Evolutionary conservation across 805 yeast genomes (phyloP), one percentile per base, ranked within the genome.

Genomic region (Nakazawaea wickerhamii): DNA sequence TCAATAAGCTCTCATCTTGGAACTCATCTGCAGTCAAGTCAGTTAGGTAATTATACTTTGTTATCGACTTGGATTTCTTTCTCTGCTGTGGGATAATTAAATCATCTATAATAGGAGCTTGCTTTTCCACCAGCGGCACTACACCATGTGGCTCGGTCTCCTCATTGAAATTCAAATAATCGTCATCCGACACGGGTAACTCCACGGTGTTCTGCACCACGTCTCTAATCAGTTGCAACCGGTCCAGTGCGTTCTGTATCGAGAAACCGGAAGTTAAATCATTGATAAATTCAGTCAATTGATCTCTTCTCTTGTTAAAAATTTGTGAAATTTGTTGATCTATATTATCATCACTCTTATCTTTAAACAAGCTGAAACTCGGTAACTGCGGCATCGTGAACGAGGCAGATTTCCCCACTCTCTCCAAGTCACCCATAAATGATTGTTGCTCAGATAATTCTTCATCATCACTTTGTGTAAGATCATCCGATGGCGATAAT

Each of bases 161-260:
- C 13, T 38, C 48, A 15, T 32, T 46, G 25, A 28, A 28, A 28
- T 28, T 28, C 15, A 28, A 28, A 28, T 11, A 28, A 3, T 53
- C 59, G 20, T 55, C 61, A 30, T 76, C 81, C 21, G 74, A 81
- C 11, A 66, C 70, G 0, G 80, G 81, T 33, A 73, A 59, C 14
- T 71, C 61, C 9, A 76, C 63, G 9, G 75, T 64, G 30, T 68
- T 68, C 48, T 71, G 70, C 26, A 76, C 63, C 22, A 74, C 61
- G 41, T 68, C 59, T 59, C 50, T 70, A 60, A 42, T 49, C 3
- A 69, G 68, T 53, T 75, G 79, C 36, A 78, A 64, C 30, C 80
- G 50, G 32, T 73, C 77, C 6, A 76, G 57, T 1, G 84, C 81
- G 13, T 73, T 64, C 30, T 68, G 65, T 10, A 75, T 60, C 11